Evolutionary conservation across 2,329 filamentous ascomycete genomes (phyloP), one percentile per base, ranked within the genome.

Genomic region (Sarocladium oryzae): DNA sequence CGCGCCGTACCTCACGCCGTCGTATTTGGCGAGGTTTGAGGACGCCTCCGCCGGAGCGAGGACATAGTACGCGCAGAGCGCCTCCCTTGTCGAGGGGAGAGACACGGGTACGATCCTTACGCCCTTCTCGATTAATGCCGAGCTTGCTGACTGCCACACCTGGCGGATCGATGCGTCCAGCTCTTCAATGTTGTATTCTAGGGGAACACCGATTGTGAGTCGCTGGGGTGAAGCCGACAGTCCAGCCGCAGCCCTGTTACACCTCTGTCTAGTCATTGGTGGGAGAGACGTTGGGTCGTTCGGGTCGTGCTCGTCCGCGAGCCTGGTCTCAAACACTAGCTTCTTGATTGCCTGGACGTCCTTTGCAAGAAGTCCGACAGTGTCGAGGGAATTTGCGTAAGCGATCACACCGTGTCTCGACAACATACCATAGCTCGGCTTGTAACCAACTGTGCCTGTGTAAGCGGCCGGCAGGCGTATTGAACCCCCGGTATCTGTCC

Each of bases 21-120:
- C 95, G 66, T 96, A 99, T 66, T 95, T 96, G 52, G 93, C 89
- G 2, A 99, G 80, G 61, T 99, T 99, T 15, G 92, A 97, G 1
- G 89, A 89, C 3, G 93, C 93, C 69, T 99, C 93, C 15, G 93
- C 92, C 0, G 93, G 89, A 1, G 93, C 95, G 52, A 99, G 83
- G 52, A 99, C 81, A 67, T 99, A 99, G 72, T 99, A 99, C 30
- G 93, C 88, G 18, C 90, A 88, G 1, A 99, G 79, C 0, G 93
- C 92, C 58, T 88, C 84, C 55, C 82, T 85, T 1, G 92, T 99
- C 1, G 85, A 82, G 0, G 92, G 91, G 4, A 99, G 76, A 2
- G 86, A 89, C 15, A 97, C 79, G 1, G 87, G 79, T 10, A 89
- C 80, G 11, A 97, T 73, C 0, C 74, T 79, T 53, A 88, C 85